Evolutionary conservation across 2,329 filamentous ascomycete genomes (phyloP), one percentile per base, ranked within the genome.

Genomic region (Paecilomyces fulvus): DNA sequence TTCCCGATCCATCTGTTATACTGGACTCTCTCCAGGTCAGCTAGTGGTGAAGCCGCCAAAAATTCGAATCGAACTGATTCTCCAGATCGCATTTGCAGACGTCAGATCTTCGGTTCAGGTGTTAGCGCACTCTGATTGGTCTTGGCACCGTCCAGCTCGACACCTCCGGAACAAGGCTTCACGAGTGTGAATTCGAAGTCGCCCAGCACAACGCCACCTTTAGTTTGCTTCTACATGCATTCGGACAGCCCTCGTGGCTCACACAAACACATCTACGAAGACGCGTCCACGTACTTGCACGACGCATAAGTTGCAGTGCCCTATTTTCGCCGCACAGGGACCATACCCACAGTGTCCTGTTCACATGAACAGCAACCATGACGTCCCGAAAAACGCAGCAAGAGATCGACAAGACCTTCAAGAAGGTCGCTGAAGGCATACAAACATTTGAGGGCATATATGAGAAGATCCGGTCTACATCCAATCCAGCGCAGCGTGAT

Each of bases 361-460:
- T 33, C 55, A 54, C 59, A 61, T 63, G 64, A 63, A 63, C 58
- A 60, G 58, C 61, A 58, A 82, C 74, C 67, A 99, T 99, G 94
- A 90, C 94, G 67, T 89, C 89, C 73, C 86, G 94, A 74, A 99
- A 99, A 82, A 83, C 96, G 67, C 89, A 94, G 75, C 92, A 97
- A 79, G 94, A 99, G 79, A 92, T 97, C 68, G 94, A 99, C 72
- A 96, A 96, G 80, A 95, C 90, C 83, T 97, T 96, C 85, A 99
- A 99, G 78, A 95, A 95, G 81, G 92, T 97, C 69, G 83, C 85
- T 51, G 92, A 97, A 79, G 94, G 94, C 55, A 91, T 97, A 55
- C 81, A 85, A 60, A 88, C 92, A 62, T 99, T 99, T 74, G 91
- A 97, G 71, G 82, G 81, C 69, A 96, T 97, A 68, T 95, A 97